phyloP scores from a whole-genome alignment of 805 yeast species.

The Ogataea allantospora region DNA sequence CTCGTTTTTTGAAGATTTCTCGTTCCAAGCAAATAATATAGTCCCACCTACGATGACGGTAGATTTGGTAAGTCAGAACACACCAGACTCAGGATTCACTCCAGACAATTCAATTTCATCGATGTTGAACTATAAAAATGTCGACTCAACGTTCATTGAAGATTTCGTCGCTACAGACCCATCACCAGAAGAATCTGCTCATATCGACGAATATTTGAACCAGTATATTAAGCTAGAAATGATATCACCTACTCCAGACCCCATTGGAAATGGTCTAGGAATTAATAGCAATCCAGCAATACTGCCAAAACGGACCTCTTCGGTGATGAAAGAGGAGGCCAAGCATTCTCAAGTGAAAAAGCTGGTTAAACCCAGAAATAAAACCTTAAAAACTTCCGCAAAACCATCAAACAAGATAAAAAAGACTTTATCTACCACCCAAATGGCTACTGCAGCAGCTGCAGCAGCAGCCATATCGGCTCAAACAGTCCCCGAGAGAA shows the following conservation, averaged over 20 bases:
- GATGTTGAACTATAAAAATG: conserved; percentile 3
- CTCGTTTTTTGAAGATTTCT: conserved; percentile 12
- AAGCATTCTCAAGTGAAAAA: conserved; percentile 2
- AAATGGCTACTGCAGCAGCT: conserved; percentile 32
- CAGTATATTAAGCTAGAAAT: conserved; percentile 23
- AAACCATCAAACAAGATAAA: conserved; percentile 7
- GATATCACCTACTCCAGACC: conserved; percentile 10
- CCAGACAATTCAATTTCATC: conserved; percentile 10
- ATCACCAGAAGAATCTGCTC: conserved; percentile 6
- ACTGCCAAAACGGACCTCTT: conserved; percentile 11
- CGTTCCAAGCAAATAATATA: conserved; percentile 3
- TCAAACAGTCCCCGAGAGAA: conserved; percentile 17
- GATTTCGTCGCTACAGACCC: conserved; percentile 10
- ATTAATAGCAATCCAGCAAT: neutral
- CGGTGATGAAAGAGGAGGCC: conserved; percentile 11
- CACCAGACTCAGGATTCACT: conserved; percentile 12
- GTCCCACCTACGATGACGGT: neutral
- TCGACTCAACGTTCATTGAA: conserved; percentile 10
- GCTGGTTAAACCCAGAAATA: conserved; percentile 2
- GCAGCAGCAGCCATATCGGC: conserved; percentile 29
- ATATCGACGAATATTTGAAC: conserved; percentile 20
- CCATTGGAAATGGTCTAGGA: conserved; percentile 3
- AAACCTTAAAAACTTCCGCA: conserved; percentile 1
- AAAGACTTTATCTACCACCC: conserved; percentile 23
- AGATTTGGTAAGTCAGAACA: conserved; percentile 4